Conservation (phyloP, 371 early-diverging fungal species). For the Synchytrium microbalum region DNA sequence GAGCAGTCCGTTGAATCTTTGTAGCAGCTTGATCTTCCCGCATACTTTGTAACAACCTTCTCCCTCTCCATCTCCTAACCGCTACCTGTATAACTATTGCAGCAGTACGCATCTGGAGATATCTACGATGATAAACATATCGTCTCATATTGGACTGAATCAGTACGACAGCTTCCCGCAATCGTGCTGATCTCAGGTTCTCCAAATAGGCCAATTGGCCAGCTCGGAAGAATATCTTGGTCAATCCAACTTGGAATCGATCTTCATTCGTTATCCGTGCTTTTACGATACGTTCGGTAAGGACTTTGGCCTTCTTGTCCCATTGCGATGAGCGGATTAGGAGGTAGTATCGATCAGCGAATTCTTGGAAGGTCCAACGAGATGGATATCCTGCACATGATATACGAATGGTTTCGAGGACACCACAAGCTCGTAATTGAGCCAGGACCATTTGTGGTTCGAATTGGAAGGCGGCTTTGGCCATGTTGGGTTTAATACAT, state of each 20-base stretch:
- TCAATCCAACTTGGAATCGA: constrained; percentile 92
- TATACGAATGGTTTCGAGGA: constrained; percentile 98
- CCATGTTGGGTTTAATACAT: constrained; percentile 96
- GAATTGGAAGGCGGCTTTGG: constrained; percentile 80
- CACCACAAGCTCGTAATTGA: constrained; percentile 98
- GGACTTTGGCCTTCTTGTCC: constrained; percentile 40
- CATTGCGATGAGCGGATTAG: constrained; percentile 67
- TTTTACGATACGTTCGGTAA: constrained; percentile 55
- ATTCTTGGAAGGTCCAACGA: constrained; percentile 85
- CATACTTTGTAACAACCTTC: constrained; percentile 12
- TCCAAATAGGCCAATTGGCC: constrained; percentile 91
- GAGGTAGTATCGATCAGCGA: constrained; percentile 86
- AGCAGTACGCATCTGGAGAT: constrained; percentile 50
- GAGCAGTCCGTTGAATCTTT: constrained; percentile 61
- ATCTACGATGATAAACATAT: constrained; percentile 61
- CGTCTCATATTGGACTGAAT: constrained; percentile 86
- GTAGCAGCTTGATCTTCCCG: constrained; percentile 69
- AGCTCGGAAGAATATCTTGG: constrained; percentile 99
- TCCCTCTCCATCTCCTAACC: neutral
- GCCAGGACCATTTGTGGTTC: constrained; percentile 88
- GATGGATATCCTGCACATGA: constrained; percentile 98
- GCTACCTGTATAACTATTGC: constrained; percentile 48
- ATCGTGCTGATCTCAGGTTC: constrained; percentile 73
- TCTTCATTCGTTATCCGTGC: constrained; percentile 62
- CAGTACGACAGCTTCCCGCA: constrained; percentile 69